Evolutionary conservation across 75 land plant genomes (phyloP).

Genomic region (Sequoia sempervirens): DNA sequence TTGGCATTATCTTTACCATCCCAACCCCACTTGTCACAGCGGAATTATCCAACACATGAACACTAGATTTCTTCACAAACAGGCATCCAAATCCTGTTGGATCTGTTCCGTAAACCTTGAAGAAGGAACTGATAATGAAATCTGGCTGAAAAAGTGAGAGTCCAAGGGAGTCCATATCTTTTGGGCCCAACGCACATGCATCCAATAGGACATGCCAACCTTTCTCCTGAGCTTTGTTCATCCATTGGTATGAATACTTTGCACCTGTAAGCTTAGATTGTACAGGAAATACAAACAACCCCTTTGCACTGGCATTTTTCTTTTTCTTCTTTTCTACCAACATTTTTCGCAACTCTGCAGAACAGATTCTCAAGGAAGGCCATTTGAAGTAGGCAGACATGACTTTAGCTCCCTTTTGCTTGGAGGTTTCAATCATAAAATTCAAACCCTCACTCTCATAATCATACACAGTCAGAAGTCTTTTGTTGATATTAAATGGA

Average conservation of each 20-base stretch:
- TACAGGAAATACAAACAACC: slow-evolving; percentile 83
- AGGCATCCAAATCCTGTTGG: slow-evolving; percentile 93
- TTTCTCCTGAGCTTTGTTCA: slow-evolving; percentile 77
- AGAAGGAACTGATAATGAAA: slow-evolving; percentile 82
- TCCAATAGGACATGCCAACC: slow-evolving; percentile 91
- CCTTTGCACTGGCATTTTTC: slow-evolving; percentile 37
- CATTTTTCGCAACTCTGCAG: slow-evolving; percentile 51
- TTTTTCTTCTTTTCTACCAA: slow-evolving; percentile 30
- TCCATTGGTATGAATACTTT: slow-evolving; percentile 86
- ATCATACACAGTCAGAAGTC: slow-evolving; percentile 78
- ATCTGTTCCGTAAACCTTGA: slow-evolving; percentile 80
- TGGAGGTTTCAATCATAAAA: slow-evolving; percentile 51
- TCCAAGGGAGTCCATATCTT: slow-evolving; percentile 87
- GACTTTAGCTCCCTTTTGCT: slow-evolving; percentile 62
- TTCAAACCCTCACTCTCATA: slow-evolving; percentile 69
- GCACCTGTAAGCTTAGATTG: slow-evolving; percentile 81
- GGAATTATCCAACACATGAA: slow-evolving; percentile 14
- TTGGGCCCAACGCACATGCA: slow-evolving; percentile 84
- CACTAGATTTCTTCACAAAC: slow-evolving; percentile 63
- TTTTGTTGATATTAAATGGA: slow-evolving; percentile 47
- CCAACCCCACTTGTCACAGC: slow-evolving; percentile 25
- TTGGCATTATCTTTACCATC: slow-evolving; percentile 27
- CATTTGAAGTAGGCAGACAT: slow-evolving; percentile 62
- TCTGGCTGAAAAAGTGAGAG: slow-evolving; percentile 84
- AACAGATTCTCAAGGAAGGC: slow-evolving; percentile 65